A percentile compares a stretch with the other conserved stretches of the same genome.
These are phyloP conservation scores for Huntiella moniliformis DNA, from an alignment of 2,329 filamentous ascomycete species.

Conservation along the genomic window DNA sequence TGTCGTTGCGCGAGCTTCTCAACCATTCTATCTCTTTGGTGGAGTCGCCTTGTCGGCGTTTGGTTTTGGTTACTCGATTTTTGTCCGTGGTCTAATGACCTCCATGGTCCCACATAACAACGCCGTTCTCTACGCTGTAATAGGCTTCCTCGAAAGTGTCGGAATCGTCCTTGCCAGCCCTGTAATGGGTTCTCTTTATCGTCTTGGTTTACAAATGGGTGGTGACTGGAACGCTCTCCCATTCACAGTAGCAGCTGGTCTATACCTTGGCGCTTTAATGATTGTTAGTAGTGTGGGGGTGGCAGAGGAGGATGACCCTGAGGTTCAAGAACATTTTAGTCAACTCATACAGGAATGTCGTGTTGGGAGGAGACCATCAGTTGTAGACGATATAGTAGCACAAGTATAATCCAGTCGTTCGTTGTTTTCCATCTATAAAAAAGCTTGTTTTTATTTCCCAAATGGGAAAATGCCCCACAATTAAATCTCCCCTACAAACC, in stretches of 20 bases:
- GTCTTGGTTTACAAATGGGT: conserved; percentile 11
- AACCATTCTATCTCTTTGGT: conserved; percentile 7
- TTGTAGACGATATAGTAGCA: not conserved
- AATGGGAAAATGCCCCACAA: too few relatives aligned
- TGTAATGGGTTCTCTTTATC: conserved; percentile 12
- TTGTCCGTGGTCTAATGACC: conserved; percentile 13
- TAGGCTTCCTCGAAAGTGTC: conserved; percentile 13
- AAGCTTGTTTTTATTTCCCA: too few relatives aligned
- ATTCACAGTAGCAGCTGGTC: conserved; percentile 11
- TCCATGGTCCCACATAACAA: conserved; percentile 12
- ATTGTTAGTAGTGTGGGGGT: conserved; percentile 9
- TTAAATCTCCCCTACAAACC: too few relatives aligned
- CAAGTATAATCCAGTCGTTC: not conserved
- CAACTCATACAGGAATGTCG: not conserved
- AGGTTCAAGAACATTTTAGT: not conserved
- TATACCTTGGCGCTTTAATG: conserved; percentile 10
- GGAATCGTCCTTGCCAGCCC: conserved; percentile 13
- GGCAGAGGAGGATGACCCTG: not conserved
- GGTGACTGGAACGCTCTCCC: conserved; percentile 12
- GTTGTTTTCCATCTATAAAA: not conserved
- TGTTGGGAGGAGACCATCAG: not conserved
- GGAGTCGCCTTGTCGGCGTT: conserved; percentile 9
- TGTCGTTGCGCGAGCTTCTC: conserved; percentile 7
- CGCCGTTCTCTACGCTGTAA: conserved; percentile 12
- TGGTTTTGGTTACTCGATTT: conserved; percentile 11